Evolutionary conservation across 768 basidiomycete species (phyloP).

Genomic region (Nidularia sp.): DNA sequence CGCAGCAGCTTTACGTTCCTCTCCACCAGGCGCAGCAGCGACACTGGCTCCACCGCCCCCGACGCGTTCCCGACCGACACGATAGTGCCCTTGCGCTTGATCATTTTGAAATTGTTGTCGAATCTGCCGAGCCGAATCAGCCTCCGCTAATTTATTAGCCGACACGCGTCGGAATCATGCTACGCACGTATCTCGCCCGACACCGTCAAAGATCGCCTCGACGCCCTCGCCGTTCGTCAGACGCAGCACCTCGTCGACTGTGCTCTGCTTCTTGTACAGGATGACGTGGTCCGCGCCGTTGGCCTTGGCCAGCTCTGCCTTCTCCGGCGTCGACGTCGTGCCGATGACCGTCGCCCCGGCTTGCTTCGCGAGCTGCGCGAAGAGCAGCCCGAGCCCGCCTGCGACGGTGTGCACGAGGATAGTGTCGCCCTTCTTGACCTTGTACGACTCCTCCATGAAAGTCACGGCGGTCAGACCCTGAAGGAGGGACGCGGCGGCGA

Average conservation of each 20-base stretch:
- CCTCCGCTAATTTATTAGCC: background rate
- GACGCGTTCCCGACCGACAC: slow-evolving; percentile 93
- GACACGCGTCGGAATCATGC: no score
- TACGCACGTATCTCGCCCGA: slow-evolving; percentile 92
- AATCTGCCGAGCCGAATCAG: slow-evolving; percentile 42
- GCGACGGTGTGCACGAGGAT: slow-evolving; percentile 90
- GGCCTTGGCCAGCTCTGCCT: slow-evolving; percentile 73
- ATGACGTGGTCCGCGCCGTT: slow-evolving; percentile 88
- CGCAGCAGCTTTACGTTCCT: slow-evolving; percentile 82
- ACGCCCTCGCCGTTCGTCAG: slow-evolving; percentile 79
- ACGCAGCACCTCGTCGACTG: slow-evolving; percentile 67
- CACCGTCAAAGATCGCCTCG: slow-evolving; percentile 88
- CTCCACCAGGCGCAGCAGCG: slow-evolving; percentile 64
- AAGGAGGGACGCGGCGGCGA: slow-evolving; percentile 63
- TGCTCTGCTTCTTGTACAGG: slow-evolving; percentile 71
- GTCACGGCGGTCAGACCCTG: slow-evolving; percentile 79
- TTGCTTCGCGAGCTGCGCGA: slow-evolving; percentile 64
- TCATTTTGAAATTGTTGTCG: slow-evolving; percentile 75
- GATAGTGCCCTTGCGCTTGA: slow-evolving; percentile 84
- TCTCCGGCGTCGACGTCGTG: slow-evolving; percentile 82
- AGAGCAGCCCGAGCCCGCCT: slow-evolving; percentile 76
- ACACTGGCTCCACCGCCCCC: slow-evolving; percentile 74
- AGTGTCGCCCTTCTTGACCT: slow-evolving; percentile 73
- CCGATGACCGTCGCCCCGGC: slow-evolving; percentile 90
- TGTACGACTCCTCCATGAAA: slow-evolving; percentile 82